phyloP scores from a whole-genome alignment of 495 filamentous ascomycete genomes.

The Xylaria castorea region DNA sequence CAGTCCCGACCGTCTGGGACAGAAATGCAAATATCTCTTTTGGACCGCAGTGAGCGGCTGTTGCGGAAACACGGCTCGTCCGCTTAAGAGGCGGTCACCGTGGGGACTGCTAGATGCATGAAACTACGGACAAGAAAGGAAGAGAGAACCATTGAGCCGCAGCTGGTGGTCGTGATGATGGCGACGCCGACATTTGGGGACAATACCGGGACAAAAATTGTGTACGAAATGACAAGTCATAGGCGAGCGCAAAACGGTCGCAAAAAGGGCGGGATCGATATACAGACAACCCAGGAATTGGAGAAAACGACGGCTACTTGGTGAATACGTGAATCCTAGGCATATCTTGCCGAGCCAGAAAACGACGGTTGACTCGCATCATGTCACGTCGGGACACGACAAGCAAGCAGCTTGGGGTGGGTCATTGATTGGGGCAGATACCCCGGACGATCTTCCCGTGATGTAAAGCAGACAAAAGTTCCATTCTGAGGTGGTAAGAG shows the following conservation, averaged over 20 bases:
- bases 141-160: constrained; percentile 6
- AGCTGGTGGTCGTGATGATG: background rate
- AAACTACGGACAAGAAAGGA: constrained; percentile 17
- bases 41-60: constrained; percentile 20
- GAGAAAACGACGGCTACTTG: background rate
- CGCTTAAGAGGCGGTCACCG: background rate
- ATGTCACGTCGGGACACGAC: background rate
- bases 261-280: background rate
- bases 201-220: background rate
- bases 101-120: constrained; percentile 11
- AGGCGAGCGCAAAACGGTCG: background rate
- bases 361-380: background rate
- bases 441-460: constrained; percentile 7
- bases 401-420: background rate
- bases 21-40: constrained; percentile 18
- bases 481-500: background rate
- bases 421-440: background rate
- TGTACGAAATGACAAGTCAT: background rate
- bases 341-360: background rate
- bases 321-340: background rate
- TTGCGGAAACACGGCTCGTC: constrained; percentile 19
- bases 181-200: constrained; percentile 2
- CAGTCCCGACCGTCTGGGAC: constrained; percentile 27
- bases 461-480: constrained; percentile 14
- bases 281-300: background rate